Percentiles rank a stretch among this genome's conserved stretches.
phyloP scores from a whole-genome alignment of 176 grass and related monocot species.

The Thinopyrum elongatum region DNA sequence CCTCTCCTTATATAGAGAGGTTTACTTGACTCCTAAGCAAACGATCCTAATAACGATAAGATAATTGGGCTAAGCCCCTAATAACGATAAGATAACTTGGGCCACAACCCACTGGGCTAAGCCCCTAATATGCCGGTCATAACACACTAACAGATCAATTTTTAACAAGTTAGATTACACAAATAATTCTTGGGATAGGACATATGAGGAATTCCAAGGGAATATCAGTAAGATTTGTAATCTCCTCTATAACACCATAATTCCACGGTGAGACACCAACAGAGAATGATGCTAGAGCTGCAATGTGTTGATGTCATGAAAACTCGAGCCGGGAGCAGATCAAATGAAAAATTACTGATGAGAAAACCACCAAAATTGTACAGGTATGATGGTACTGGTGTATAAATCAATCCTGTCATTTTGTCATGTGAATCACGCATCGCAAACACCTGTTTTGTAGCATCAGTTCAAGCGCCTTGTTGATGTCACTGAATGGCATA shows the following conservation, averaged over 20 bases:
- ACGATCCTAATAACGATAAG: no score
- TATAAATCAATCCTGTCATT: conserved; percentile 22
- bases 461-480: conserved; percentile 79
- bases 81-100: no score
- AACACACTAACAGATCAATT: neutral
- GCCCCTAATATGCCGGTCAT: no score
- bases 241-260: conserved; percentile 15
- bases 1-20: no score
- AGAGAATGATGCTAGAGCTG: neutral
- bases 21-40: no score
- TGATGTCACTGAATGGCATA: conserved; percentile 74
- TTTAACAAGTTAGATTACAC: conserved; percentile 22
- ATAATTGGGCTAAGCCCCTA: no score
- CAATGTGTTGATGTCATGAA: neutral
- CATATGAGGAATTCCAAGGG: conserved; percentile 15
- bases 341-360: conserved; percentile 18
- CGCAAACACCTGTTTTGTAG: conserved; percentile 77
- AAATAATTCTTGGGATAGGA: neutral
- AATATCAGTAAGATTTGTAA: neutral
- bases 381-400: conserved; percentile 19
- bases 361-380: conserved; percentile 28
- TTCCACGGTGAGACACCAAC: neutral
- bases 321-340: conserved; percentile 4
- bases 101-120: no score
- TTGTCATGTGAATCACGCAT: conserved; percentile 87